Evolutionary conservation across 169 alveolate species (phyloP).

Genomic region (Perkinsus olseni): DNA sequence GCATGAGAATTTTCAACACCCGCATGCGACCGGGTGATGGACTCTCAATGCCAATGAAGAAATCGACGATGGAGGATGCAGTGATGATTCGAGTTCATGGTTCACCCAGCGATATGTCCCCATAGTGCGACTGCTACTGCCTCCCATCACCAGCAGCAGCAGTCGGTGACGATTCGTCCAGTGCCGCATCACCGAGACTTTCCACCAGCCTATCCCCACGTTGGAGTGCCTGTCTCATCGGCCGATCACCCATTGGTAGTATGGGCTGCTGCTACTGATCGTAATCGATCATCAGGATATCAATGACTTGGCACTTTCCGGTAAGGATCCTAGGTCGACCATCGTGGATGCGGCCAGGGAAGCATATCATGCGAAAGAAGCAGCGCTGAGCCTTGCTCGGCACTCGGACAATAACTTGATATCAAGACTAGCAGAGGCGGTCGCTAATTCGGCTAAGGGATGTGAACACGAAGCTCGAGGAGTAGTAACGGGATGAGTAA

Average conservation of each 20-base stretch:
- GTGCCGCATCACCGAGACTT: background rate
- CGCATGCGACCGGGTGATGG: too few species aligned
- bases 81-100: too few species aligned
- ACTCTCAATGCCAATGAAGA: too few species aligned
- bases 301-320: background rate
- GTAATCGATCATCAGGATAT: background rate
- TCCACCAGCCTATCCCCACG: background rate
- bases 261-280: background rate
- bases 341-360: background rate
- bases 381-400: background rate
- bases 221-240: background rate
- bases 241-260: background rate
- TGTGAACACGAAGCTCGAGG: background rate
- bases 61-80: too few species aligned
- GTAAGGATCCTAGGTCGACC: background rate
- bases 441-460: background rate
- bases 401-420: background rate
- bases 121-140: too few species aligned
- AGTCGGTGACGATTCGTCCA: background rate
- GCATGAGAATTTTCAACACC: too few species aligned
- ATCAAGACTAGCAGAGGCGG: background rate
- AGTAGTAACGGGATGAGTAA: background rate
- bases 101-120: background rate
- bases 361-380: background rate
- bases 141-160: background rate